Base-by-base conservation (phyloP, 1,284 basidiomycete species). In the Cerioporus squamosus region DNA sequence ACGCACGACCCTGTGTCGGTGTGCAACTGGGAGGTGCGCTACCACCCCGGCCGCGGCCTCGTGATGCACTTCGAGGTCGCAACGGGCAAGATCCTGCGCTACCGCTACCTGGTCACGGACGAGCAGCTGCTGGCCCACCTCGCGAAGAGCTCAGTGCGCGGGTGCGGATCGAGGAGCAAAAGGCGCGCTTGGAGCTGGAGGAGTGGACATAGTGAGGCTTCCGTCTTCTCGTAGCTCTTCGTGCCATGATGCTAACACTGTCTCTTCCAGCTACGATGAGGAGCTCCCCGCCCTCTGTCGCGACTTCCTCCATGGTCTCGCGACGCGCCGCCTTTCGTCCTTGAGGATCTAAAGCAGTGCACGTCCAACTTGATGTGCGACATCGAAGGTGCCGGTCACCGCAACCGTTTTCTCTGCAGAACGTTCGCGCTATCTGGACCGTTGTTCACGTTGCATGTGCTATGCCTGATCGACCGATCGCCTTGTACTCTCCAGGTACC, bases 11-110 rank as follows among this genome's bases (percentile, higher is more conserved):
- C 62, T 36, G 62, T 60, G 39, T 53, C 59, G 56, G 62, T 63
- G 56, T 63, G 59, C 59, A 61, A 61, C 56, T 63, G 50, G 53
- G 59, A 63, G 59, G 53, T 63, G 55, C 61, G 58, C 45, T 57
- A 51, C 55, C 43, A 53, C 31, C 18, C 22, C n/a, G 38, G 33
- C 3, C 38, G 52, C 36, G 61, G 59, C 4, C 56, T 44, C 44
- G 45, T 59, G 36, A 61, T 64, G 59, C 51, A 59, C 50, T 64
- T 61, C 22, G 51, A 59, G 49, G 52, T 61, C 48, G 55, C 59
- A 31, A 29, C 58, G 55, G 59, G 55, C 42, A 53, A 55, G 50
- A 59, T 57, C 40, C 42, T 64, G 48, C 43, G 62, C n/a, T 64
- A 59, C 36, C 53, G 54, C 29, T 64, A 61, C 48, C 24, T 64